These are phyloP conservation scores for Xylaria sp. DNA, from an alignment of 2,329 filamentous ascomycete genomes.

Conservation along the genomic window DNA sequence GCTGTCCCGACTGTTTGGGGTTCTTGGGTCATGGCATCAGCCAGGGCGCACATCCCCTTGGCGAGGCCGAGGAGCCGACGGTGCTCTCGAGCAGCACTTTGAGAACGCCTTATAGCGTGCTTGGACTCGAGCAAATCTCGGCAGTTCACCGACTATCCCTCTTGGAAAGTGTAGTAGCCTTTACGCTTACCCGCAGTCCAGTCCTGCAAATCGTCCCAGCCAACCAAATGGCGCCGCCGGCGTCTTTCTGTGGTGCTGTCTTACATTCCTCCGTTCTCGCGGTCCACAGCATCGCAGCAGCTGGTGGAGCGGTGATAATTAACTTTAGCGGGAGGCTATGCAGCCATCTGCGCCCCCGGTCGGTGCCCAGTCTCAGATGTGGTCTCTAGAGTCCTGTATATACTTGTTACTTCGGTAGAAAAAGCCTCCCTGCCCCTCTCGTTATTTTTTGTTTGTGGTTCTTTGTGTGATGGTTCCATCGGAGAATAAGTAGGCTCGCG, in stretches of 20 bases:
- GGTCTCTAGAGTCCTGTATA: background rate
- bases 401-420: background rate
- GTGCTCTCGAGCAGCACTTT: too few relatives aligned
- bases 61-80: too few relatives aligned
- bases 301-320: conserved; percentile 8
- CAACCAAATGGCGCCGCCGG: conserved; percentile 10
- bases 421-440: background rate
- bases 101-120: background rate
- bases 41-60: conserved; percentile 3
- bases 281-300: conserved; percentile 2
- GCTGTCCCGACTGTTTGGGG: background rate
- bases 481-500: background rate
- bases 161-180: background rate
- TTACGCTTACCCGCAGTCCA: conserved; percentile 9
- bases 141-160: conserved; percentile 5
- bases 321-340: conserved; percentile 21
- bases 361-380: conserved; percentile 8
- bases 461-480: background rate
- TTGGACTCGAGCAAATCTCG: conserved; percentile 8
- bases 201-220: background rate
- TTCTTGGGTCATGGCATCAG: conserved; percentile 1
- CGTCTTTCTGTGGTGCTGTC: conserved; percentile 5
- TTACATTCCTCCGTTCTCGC: background rate
- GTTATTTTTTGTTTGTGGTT: background rate
- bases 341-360: conserved; percentile 1